phyloP scores from a whole-genome alignment of 768 basidiomycete genomes.

The Pisolithus orientalis region DNA sequence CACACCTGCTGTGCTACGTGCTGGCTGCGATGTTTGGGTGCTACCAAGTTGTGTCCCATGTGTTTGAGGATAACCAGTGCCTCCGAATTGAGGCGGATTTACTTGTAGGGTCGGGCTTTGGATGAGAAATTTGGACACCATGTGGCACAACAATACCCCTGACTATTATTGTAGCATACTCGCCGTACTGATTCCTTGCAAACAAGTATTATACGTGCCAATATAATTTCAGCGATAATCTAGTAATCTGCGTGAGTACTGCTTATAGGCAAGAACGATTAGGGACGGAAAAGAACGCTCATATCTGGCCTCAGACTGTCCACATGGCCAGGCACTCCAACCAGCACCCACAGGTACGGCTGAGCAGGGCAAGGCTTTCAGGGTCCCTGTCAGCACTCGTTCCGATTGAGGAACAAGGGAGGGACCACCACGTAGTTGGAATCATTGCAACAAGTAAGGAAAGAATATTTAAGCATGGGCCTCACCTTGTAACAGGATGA shows the following conservation, averaged over 20 bases:
- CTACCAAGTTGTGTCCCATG: constrained; percentile 79
- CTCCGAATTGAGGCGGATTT: constrained; percentile 68
- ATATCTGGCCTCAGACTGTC: constrained; percentile 90
- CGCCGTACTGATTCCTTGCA: not conserved
- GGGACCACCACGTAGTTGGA: constrained; percentile 64
- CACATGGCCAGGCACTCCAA: constrained; percentile 44
- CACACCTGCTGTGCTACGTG: constrained; percentile 80
- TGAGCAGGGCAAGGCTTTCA: constrained; percentile 35
- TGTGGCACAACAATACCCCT: not conserved
- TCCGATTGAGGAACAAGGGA: constrained; percentile 6
- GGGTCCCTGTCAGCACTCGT: constrained; percentile 9
- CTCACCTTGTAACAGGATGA: constrained; percentile 22
- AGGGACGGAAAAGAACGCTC: constrained; percentile 34
- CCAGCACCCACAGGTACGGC: constrained; percentile 39
- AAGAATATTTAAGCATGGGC: not conserved
- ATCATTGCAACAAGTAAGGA: constrained; percentile 34
- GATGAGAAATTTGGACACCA: constrained; percentile 1
- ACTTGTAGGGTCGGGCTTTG: constrained; percentile 38
- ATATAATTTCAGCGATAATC: not conserved
- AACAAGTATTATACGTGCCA: not conserved
- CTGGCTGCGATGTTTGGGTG: constrained; percentile 79
- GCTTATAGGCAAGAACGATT: not conserved
- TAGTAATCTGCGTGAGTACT: constrained; percentile 3
- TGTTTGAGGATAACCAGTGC: constrained; percentile 82
- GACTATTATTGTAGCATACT: no score